These are phyloP conservation scores for Moesziomyces antarcticus DNA, from an alignment of 1,284 basidiomycete genomes.

Conservation along the genomic window DNA sequence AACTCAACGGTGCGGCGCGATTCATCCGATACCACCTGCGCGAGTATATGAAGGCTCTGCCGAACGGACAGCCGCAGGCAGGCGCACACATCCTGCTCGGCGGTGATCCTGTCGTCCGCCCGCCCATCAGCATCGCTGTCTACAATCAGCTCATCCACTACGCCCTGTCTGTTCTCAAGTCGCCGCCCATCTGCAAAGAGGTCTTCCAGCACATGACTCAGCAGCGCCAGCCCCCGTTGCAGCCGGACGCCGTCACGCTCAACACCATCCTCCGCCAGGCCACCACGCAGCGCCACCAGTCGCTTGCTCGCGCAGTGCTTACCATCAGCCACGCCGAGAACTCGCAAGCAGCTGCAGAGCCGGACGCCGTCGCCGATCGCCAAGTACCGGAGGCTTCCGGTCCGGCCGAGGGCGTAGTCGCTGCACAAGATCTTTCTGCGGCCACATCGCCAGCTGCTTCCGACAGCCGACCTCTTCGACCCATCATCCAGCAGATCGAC, in stretches of 20 bases:
- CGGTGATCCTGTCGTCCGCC: constrained; percentile 17
- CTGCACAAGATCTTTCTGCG: constrained; percentile 1
- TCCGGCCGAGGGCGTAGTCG: background rate
- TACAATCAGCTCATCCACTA: constrained; percentile 53
- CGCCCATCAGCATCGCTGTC: constrained; percentile 18
- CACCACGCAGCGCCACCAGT: constrained; percentile 31
- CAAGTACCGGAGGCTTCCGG: background rate
- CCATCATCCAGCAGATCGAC: constrained; percentile 39
- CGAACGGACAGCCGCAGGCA: constrained; percentile 24
- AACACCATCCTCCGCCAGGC: constrained; percentile 49
- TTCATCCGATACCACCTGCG: constrained; percentile 27
- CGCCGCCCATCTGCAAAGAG: constrained; percentile 31
- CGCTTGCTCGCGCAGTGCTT: constrained; percentile 31
- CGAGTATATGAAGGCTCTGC: constrained; percentile 34
- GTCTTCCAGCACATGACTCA: constrained; percentile 46
- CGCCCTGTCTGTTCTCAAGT: constrained; percentile 24
- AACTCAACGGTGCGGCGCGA: constrained; percentile 14
- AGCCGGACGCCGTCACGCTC: constrained; percentile 45
- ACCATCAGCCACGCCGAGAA: constrained; percentile 14
- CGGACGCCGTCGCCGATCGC: background rate
- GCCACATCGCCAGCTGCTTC: background rate
- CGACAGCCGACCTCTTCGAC: constrained; percentile 1
- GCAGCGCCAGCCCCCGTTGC: constrained; percentile 26
- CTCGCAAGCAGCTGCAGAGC: background rate
- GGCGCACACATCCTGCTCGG: constrained; percentile 5